Evolutionary conservation across 768 basidiomycete species (phyloP), one percentile per base, ranked within the genome.

Genomic region (Agaricus blazei): DNA sequence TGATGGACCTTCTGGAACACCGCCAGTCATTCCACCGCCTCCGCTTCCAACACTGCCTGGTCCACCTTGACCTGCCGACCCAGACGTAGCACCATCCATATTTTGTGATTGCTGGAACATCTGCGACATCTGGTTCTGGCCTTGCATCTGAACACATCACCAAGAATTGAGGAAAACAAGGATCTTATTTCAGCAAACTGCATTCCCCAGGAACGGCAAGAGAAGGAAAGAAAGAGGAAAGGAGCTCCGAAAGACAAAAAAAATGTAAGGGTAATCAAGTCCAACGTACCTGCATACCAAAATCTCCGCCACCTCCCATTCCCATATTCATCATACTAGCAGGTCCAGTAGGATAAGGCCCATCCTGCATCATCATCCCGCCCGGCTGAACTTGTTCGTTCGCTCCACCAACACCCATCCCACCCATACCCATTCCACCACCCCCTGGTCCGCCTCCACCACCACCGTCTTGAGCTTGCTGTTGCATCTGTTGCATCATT

Each of bases 251-350:
- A 46, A 46, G 44, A 46, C 42, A 26, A 26, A 7, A 19, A 19
- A 43, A n/a, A 19, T n/a, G 11, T 24, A 28, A 28, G 44, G 23
- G 27, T 48, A 28, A 28, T 48, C 29, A 48, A 29, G 46, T 45
- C 19, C 34, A 15, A 64, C 82, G 58, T 62, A 88, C 89, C 85
- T 88, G 88, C 76, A 88, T 85, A 58, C 74, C 80, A 64, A 80
- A 90, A 53, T 90, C 88, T 34, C 34, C 34, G 4, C 76, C 77
- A 47, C 76, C 77, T 47, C 76, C 77, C 78, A 87, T 83, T 3
- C 79, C 78, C 80, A 90, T 87, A n/a, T 75, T 76, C 80, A 85
- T 84, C 81, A 84, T 84, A 41, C 78, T 70, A 36, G 58, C 75
- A 48, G 75, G 75, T 19, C 73, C 81, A 56, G 71, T 71, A 40